These are phyloP conservation scores for Psilocybe subaeruginosa DNA, from an alignment of 768 basidiomycete species.

Conservation along the genomic window DNA sequence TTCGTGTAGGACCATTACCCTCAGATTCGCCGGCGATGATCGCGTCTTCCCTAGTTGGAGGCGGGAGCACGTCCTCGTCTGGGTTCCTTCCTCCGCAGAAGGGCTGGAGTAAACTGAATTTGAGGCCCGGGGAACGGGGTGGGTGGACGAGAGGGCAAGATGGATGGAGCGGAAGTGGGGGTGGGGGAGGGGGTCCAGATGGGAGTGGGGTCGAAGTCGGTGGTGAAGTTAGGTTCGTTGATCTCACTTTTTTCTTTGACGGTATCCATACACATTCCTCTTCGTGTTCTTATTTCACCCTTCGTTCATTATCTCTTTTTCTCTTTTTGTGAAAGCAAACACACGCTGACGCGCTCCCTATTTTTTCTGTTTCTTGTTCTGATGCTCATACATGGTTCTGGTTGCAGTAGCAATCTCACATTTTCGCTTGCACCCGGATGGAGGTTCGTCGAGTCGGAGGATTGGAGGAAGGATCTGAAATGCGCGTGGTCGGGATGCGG, in stretches of 20 bases:
- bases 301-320: neutral
- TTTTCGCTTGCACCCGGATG: constrained; percentile 78
- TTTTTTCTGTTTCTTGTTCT: neutral
- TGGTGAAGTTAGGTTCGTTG: constrained; percentile 66
- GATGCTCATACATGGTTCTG: neutral
- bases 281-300: neutral
- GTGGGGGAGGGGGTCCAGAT: constrained; percentile 43
- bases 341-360: neutral
- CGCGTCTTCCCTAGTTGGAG: neutral
- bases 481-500: constrained; percentile 56
- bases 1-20: constrained; percentile 11
- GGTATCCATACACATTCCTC: neutral
- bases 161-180: constrained; percentile 63
- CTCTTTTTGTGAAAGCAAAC: neutral
- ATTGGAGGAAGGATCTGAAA: constrained; percentile 71
- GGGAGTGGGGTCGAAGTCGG: constrained; percentile 43
- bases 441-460: constrained; percentile 75
- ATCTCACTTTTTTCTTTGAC: constrained; percentile 4
- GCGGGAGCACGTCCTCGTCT: neutral
- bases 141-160: constrained; percentile 76
- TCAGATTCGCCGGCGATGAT: constrained; percentile 3
- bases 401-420: constrained; percentile 72
- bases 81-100: constrained; percentile 11
- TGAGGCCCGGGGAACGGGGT: constrained; percentile 49
- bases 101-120: constrained; percentile 48